Evolutionary conservation across 108 stramenopile species (phyloP).

Genomic region (Cyclotella cryptica): DNA sequence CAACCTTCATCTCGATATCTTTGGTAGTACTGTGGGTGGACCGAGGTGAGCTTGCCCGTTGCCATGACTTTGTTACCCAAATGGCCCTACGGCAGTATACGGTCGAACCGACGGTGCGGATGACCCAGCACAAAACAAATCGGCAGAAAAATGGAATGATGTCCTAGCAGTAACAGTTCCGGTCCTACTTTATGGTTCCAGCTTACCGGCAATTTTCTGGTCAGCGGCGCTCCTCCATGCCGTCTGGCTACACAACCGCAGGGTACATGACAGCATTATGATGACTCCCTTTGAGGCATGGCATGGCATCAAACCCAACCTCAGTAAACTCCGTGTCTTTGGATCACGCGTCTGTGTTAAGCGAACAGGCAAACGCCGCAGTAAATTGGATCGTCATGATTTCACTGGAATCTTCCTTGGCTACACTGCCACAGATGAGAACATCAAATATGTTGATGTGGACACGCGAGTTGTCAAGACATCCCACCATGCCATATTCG

Average conservation of each 20-base stretch:
- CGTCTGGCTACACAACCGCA: not conserved
- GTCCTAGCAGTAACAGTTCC: not conserved
- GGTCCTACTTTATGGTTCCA: not conserved
- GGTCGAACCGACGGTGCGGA: not conserved
- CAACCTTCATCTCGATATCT: not conserved
- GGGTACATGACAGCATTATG: not conserved
- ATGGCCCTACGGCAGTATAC: not conserved
- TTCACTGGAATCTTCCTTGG: too few relatives aligned
- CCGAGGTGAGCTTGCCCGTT: not conserved
- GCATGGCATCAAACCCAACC: conserved; percentile 2
- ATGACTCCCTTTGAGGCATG: conserved; percentile 14
- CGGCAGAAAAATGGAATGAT: conserved; percentile 7
- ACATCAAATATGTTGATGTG: too few relatives aligned
- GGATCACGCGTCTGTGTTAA: too few relatives aligned
- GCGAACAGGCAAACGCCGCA: too few relatives aligned
- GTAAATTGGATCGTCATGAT: too few relatives aligned
- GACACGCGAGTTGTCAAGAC: too few relatives aligned
- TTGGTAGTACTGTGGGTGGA: not conserved
- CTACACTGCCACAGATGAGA: too few relatives aligned
- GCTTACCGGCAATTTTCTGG: not conserved
- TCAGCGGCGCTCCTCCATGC: conserved; percentile 4
- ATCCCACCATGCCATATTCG: too few relatives aligned
- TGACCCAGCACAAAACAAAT: not conserved
- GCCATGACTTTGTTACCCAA: too few relatives aligned
- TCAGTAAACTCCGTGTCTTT: too few relatives aligned